Evolutionary conservation across 2,329 filamentous ascomycete species (phyloP).

Genomic region (Aspergillus melleus): DNA sequence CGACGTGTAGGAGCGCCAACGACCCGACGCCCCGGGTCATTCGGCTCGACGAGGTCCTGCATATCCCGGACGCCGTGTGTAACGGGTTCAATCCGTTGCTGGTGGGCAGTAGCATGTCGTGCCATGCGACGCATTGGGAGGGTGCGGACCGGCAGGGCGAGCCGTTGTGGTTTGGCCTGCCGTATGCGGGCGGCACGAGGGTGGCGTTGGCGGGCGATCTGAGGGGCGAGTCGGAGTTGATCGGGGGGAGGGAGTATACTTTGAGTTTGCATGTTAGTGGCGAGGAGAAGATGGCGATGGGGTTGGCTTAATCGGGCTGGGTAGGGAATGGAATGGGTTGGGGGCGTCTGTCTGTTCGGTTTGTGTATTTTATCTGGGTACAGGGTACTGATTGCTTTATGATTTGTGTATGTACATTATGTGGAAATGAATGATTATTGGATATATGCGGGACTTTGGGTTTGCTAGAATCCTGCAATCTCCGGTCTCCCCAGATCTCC

Average conservation of each 20-base stretch:
- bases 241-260: constrained; percentile 23
- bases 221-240: constrained; percentile 22
- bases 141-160: constrained; percentile 16
- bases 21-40: constrained; percentile 25
- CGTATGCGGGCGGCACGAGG: constrained; percentile 20
- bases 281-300: constrained; percentile 14
- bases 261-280: constrained; percentile 25
- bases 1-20: constrained; percentile 22
- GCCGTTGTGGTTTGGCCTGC: constrained; percentile 20
- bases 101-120: constrained; percentile 26
- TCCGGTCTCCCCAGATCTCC: too few species aligned
- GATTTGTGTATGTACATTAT: not conserved
- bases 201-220: constrained; percentile 16
- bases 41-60: constrained; percentile 33
- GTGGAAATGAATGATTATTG: not conserved
- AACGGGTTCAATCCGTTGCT: constrained; percentile 32
- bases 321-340: not conserved
- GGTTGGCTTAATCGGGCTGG: not conserved
- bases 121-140: constrained; percentile 20
- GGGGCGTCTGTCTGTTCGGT: not conserved
- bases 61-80: constrained; percentile 36
- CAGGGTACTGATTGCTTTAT: not conserved
- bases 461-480: too few species aligned
- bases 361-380: not conserved
- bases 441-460: too few species aligned